These are phyloP conservation scores for Neopestalotiopsis clavispora DNA, from an alignment of 2,329 filamentous ascomycete species.

Conservation along the genomic window DNA sequence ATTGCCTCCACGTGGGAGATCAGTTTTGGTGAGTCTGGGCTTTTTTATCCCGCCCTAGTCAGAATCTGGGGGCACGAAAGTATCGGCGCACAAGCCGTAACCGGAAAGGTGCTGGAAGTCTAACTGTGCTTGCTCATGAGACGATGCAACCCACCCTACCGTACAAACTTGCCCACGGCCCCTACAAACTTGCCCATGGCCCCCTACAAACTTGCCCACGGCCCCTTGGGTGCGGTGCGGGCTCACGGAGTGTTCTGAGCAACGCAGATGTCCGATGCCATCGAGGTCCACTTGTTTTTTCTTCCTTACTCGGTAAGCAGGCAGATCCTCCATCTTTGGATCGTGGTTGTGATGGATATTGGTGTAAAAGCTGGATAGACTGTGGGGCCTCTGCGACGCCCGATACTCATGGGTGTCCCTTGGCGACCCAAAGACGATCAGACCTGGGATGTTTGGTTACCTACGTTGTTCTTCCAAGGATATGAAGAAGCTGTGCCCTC, in stretches of 20 bases:
- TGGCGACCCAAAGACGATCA: constrained; percentile 5
- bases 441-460: neutral
- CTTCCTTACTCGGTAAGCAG: neutral
- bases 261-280: neutral
- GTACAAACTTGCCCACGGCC: neutral
- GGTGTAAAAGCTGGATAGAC: neutral
- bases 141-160: constrained; percentile 10
- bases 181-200: neutral
- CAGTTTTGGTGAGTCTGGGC: neutral
- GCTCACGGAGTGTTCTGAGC: neutral
- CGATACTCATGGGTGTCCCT: neutral
- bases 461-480: neutral
- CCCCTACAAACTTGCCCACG: neutral
- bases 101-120: constrained; percentile 1
- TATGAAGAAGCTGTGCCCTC: neutral
- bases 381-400: constrained; percentile 2
- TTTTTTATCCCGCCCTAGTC: neutral
- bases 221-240: neutral
- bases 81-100: constrained; percentile 5
- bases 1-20: constrained; percentile 7
- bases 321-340: neutral
- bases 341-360: neutral
- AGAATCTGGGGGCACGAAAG: neutral
- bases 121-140: neutral
- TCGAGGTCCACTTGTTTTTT: neutral